Percentiles rank a stretch among this genome's conserved stretches.
Evolutionary conservation across 805 yeast genomes (phyloP).

Genomic region (Teunomyces cretensis): DNA sequence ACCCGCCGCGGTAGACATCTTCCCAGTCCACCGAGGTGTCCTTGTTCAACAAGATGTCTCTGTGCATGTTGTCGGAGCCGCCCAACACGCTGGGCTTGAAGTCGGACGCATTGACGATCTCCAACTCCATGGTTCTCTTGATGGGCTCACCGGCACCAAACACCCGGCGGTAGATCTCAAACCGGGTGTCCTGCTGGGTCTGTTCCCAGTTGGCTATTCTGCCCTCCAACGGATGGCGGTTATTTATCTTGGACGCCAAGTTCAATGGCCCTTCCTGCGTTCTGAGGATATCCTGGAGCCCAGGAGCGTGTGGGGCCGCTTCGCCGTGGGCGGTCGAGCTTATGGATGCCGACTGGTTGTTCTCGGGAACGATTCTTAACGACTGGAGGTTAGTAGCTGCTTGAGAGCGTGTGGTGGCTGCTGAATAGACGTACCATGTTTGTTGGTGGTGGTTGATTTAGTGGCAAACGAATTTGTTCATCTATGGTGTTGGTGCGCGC

Average conservation of each 20-base stretch:
- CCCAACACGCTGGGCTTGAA: conserved; percentile 66
- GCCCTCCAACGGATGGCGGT: conserved; percentile 82
- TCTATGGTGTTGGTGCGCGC: not conserved
- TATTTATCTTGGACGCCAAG: conserved; percentile 61
- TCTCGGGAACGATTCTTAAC: conserved; percentile 56
- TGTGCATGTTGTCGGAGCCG: conserved; percentile 59
- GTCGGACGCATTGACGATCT: conserved; percentile 67
- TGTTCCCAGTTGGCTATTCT: conserved; percentile 79
- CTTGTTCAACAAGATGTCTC: conserved; percentile 74
- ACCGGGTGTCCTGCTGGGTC: conserved; percentile 63
- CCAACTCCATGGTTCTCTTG: conserved; percentile 84
- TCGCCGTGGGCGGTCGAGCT: conserved; percentile 53
- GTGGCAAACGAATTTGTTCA: not conserved
- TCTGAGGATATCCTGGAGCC: conserved; percentile 67
- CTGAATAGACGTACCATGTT: not conserved
- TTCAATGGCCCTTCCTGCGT: conserved; percentile 63
- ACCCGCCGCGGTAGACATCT: conserved; percentile 72
- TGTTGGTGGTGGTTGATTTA: not conserved
- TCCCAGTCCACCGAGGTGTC: conserved; percentile 90
- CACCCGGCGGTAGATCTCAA: conserved; percentile 77
- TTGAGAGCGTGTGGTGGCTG: too few species aligned
- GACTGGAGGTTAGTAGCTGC: conserved; percentile 34
- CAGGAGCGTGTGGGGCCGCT: conserved; percentile 65
- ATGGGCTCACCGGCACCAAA: conserved; percentile 95
- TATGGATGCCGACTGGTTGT: conserved; percentile 44